Evolutionary conservation across 1,139 yeast species (phyloP).

Genomic region (Debaryomycetaceae sp.): DNA sequence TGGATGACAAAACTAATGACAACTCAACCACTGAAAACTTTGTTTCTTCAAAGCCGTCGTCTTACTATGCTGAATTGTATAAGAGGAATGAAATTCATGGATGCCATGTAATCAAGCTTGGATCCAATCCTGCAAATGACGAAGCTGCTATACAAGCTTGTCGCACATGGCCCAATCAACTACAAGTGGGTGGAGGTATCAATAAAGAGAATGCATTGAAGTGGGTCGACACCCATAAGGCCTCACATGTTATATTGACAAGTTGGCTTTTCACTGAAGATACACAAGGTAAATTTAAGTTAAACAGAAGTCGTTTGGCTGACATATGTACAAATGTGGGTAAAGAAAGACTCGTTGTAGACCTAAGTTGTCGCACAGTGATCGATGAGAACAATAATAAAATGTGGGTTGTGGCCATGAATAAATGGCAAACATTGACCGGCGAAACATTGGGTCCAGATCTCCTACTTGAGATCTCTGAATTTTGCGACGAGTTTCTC

Average conservation of each 20-base stretch:
- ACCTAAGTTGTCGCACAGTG: constrained; percentile 75
- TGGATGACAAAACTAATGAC: constrained; percentile 38
- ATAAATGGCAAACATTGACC: constrained; percentile 94
- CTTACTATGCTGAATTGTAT: constrained; percentile 75
- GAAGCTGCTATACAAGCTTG: constrained; percentile 78
- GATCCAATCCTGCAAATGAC: constrained; percentile 72
- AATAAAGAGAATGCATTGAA: constrained; percentile 62
- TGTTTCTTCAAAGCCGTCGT: constrained; percentile 71
- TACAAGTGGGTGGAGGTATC: constrained; percentile 95
- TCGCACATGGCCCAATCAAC: constrained; percentile 62
- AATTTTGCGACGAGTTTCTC: constrained; percentile 79
- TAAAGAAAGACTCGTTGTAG: constrained; percentile 71
- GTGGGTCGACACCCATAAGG: constrained; percentile 66
- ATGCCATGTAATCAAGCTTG: constrained; percentile 91
- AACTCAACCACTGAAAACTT: constrained; percentile 63
- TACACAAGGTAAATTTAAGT: constrained; percentile 30
- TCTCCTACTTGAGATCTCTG: constrained; percentile 51
- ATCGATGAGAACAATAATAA: constrained; percentile 20
- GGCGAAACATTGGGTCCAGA: constrained; percentile 50
- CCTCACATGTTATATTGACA: constrained; percentile 86
- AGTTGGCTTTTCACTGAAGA: constrained; percentile 77
- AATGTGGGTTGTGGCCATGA: constrained; percentile 91
- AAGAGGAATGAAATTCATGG: constrained; percentile 55
- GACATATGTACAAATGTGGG: constrained; percentile 54
- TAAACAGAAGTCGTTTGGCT: constrained; percentile 54